Percentiles rank a stretch among this genome's conserved stretches.
These are phyloP conservation scores for Eudorina sp. DNA, from an alignment of 139 green algal species.

Conservation along the genomic window DNA sequence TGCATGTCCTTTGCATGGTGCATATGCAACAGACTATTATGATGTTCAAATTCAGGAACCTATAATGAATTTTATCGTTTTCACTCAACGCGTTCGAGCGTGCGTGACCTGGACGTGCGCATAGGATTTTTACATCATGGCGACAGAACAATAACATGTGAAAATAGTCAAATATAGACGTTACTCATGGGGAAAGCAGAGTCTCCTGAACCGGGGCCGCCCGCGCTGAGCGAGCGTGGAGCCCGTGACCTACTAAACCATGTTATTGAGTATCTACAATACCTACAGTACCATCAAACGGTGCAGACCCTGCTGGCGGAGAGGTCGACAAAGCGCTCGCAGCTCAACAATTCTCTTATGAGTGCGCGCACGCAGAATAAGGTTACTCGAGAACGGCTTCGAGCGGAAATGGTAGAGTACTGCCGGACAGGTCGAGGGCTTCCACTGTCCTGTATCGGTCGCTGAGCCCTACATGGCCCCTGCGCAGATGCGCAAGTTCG, in stretches of 20 bases:
- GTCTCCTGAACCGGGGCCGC: neutral
- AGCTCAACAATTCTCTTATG: neutral
- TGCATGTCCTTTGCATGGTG: too few species aligned
- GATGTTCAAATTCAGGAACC: too few species aligned
- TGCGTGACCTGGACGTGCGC: too few species aligned
- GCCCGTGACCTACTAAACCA: conserved; percentile 48
- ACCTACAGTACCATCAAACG: conserved; percentile 27
- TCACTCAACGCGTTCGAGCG: too few species aligned
- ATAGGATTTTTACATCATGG: too few species aligned
- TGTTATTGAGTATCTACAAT: conserved; percentile 41
- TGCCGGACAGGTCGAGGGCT: neutral
- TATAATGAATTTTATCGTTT: too few species aligned
- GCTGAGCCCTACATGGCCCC: neutral
- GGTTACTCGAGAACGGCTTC: conserved; percentile 29
- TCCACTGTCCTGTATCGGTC: neutral
- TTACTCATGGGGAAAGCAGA: neutral
- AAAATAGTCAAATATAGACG: too few species aligned
- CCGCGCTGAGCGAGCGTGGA: conserved; percentile 14
- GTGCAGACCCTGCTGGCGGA: conserved; percentile 22
- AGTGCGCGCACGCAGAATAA: neutral
- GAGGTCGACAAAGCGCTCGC: neutral
- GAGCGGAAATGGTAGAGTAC: conserved; percentile 43
- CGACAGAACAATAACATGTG: too few species aligned
- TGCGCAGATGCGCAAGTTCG: conserved; percentile 61
- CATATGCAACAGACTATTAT: too few species aligned